A percentile compares a stretch with the other conserved stretches of the same genome.
phyloP scores from a whole-genome alignment of 352 stramenopile genomes.

The Sclerospora graminicola region DNA sequence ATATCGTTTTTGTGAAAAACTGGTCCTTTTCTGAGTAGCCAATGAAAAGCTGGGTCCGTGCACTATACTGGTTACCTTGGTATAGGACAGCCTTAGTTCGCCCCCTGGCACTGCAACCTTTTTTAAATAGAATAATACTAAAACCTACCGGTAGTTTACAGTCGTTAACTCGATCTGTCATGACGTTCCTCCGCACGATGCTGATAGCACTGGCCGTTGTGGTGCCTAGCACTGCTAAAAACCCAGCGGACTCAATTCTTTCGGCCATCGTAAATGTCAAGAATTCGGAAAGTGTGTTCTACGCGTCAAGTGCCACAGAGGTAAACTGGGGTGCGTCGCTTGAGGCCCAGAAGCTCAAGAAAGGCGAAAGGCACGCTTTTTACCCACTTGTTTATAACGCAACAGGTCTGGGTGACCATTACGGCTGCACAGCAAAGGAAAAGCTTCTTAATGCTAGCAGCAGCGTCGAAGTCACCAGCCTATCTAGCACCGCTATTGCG shows the following conservation, averaged over 20 bases:
- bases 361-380: conserved; percentile 31
- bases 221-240: conserved; percentile 9
- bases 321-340: conserved; percentile 42
- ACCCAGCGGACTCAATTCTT: conserved; percentile 25
- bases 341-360: conserved; percentile 34
- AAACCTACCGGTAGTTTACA: too few relatives aligned
- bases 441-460: conserved; percentile 16
- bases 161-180: conserved; percentile 7
- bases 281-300: conserved; percentile 39
- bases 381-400: conserved; percentile 43
- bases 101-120: too few relatives aligned
- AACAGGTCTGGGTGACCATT: conserved; percentile 26
- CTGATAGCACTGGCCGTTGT: conserved; percentile 1
- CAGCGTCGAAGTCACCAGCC: conserved; percentile 6
- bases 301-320: conserved; percentile 40
- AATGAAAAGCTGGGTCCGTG: too few relatives aligned
- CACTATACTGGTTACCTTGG: too few relatives aligned
- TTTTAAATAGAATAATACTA: too few relatives aligned
- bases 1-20: too few relatives aligned
- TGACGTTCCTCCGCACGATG: conserved; percentile 11
- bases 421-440: conserved; percentile 37
- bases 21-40: too few relatives aligned
- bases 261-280: conserved; percentile 52
- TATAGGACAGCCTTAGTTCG: too few relatives aligned
- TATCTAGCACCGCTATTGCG: conserved; percentile 1